phyloP scores from a whole-genome alignment of 1,139 yeast genomes.

The Kodamaea suecica region DNA sequence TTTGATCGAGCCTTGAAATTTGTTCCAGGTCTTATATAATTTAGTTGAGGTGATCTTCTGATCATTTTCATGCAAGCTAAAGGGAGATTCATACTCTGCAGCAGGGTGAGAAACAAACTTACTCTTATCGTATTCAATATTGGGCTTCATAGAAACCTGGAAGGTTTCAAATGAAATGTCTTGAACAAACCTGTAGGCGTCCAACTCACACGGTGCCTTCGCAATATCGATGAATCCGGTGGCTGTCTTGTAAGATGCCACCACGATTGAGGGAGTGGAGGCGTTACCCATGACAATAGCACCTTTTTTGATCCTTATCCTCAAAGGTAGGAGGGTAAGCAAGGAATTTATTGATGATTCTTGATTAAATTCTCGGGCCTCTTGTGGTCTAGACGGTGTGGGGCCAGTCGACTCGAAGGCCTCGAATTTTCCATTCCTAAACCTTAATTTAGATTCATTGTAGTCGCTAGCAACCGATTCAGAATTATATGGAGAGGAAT shows the following conservation, averaged over 20 bases:
- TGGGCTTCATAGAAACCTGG: conserved; percentile 62
- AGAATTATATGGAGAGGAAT: neutral
- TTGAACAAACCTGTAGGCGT: conserved; percentile 48
- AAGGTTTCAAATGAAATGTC: conserved; percentile 48
- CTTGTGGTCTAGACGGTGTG: neutral
- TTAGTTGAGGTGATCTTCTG: conserved; percentile 15
- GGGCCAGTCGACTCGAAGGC: neutral
- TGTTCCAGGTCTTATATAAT: conserved; percentile 23
- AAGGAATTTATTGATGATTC: conserved; percentile 11
- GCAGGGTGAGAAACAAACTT: conserved; percentile 7
- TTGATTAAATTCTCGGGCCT: neutral
- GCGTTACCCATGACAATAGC: conserved; percentile 78
- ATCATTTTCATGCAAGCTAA: conserved; percentile 1
- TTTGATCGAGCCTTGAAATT: conserved; percentile 21
- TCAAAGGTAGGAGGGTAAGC: conserved; percentile 54
- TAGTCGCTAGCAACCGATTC: neutral
- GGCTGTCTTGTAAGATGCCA: conserved; percentile 56
- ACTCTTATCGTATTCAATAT: conserved; percentile 49
- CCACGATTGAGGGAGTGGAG: conserved; percentile 68
- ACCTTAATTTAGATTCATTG: neutral
- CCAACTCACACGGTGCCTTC: conserved; percentile 48
- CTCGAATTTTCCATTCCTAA: neutral
- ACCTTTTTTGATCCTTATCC: conserved; percentile 58
- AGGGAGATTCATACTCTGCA: too few species aligned
- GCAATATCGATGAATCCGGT: conserved; percentile 60